A percentile compares a stretch with the other conserved stretches of the same genome.
These are phyloP conservation scores for Trichoderma aggressivum DNA, from an alignment of 2,329 filamentous ascomycete species.

Conservation along the genomic window DNA sequence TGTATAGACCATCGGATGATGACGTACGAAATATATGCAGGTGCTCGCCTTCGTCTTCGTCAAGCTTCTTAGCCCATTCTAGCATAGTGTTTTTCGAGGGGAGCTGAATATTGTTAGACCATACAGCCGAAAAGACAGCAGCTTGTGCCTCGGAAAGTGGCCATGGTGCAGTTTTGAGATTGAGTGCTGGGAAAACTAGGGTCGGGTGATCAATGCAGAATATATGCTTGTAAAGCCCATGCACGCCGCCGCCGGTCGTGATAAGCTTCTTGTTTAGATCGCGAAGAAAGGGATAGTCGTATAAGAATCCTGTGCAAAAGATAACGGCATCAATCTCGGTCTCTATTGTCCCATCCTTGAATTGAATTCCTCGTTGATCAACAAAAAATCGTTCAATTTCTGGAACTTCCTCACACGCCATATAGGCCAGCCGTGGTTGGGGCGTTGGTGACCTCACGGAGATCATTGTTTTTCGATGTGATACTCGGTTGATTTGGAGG, in stretches of 20 bases:
- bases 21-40: conserved; percentile 31
- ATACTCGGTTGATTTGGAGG: conserved; percentile 64
- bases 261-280: conserved; percentile 51
- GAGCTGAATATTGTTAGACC: conserved; percentile 65
- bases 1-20: conserved; percentile 61
- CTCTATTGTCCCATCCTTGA: conserved; percentile 64
- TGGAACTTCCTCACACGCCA: conserved; percentile 49
- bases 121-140: conserved; percentile 71
- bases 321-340: conserved; percentile 69
- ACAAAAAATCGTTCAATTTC: conserved; percentile 57
- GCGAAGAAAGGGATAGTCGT: conserved; percentile 70
- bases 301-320: conserved; percentile 89
- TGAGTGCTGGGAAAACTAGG: conserved; percentile 70
- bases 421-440: conserved; percentile 42
- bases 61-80: conserved; percentile 62
- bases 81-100: conserved; percentile 64
- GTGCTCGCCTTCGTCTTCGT: conserved; percentile 40
- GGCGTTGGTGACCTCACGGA: conserved; percentile 55
- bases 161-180: conserved; percentile 85
- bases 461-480: conserved; percentile 56
- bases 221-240: conserved; percentile 74
- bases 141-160: conserved; percentile 75
- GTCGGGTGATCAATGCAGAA: conserved; percentile 75
- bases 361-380: conserved; percentile 57
- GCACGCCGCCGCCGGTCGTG: conserved; percentile 65